Evolutionary conservation across 129 eudicot species (phyloP), one percentile per base, ranked within the genome.

Genomic region (Lonicera japonica): DNA sequence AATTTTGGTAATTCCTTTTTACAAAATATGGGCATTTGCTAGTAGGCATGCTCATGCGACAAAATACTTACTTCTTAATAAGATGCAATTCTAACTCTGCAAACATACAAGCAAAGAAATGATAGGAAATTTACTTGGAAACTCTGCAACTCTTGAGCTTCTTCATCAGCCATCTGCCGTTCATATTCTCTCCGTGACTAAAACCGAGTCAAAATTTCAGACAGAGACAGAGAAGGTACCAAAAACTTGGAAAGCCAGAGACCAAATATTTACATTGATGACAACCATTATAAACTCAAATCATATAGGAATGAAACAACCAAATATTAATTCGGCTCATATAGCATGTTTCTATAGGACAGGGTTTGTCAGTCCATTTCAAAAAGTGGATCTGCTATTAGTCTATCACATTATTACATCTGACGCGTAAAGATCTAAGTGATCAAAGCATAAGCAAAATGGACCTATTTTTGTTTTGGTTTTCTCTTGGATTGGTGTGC

Each of bases 181-280:
- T 91, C 97, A 69, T 86, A 77, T 72, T 91, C 90, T 75, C 76
- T 91, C 87, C 80, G 82, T n/a, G 97, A 83, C 97, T 91, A 68
- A 52, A 73, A 58, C 64, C 16, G 73, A 69, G 62, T 22, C 54
- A 43, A 50, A 56, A 52, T 60, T 59, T 81, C 51, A 75, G 25
- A 52, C 21, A 20, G 21, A 15, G 23, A 41, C 13, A 21, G 25
- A n/a, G 39, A 21, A 36, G n/a, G 53, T 53, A 51, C 25, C 41
- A 21, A 24, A 34, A 62, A 39, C 47, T 9, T 11, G 25, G 41
- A 34, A 18, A 25, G 20, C 39, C 15, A 53, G 47, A 8, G 38
- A 39, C n/a, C 29, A 51, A 25, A 11, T 25, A 8, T 29, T 51
- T 64, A 15, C 23, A 48, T 63, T 63, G 15, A 25, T 21, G 19